phyloP scores from a whole-genome alignment of 495 filamentous ascomycete species.

The Penicillium chermesinum region DNA sequence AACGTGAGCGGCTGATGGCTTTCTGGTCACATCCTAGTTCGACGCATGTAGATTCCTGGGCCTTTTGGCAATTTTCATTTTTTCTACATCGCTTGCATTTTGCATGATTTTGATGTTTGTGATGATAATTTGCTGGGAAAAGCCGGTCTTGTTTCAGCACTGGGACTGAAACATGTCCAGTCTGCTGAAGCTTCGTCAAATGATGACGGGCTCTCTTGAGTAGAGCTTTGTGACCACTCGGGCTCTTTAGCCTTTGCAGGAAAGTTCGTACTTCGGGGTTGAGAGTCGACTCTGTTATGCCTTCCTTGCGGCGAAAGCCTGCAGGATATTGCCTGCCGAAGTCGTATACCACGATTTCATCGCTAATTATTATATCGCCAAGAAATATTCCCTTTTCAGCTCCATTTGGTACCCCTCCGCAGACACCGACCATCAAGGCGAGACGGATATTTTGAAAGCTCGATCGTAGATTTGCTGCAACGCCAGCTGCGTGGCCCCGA shows the following conservation, averaged over 20 bases:
- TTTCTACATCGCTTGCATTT: neutral
- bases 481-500: slow-evolving; percentile 24
- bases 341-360: slow-evolving; percentile 1
- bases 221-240: neutral
- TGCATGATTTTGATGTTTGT: neutral
- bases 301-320: neutral
- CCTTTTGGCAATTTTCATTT: neutral
- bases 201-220: neutral
- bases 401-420: slow-evolving; percentile 14
- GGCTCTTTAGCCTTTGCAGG: neutral
- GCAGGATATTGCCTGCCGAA: neutral
- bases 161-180: neutral
- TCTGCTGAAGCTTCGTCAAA: neutral
- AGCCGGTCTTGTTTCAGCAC: neutral
- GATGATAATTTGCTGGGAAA: slow-evolving; percentile 2
- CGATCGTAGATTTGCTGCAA: slow-evolving; percentile 20
- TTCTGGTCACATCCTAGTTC: neutral
- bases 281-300: neutral
- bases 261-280: neutral
- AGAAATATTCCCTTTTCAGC: neutral
- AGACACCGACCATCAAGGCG: slow-evolving; percentile 26
- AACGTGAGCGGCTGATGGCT: neutral
- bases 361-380: slow-evolving; percentile 6
- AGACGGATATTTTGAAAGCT: slow-evolving; percentile 25
- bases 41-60: neutral